phyloP scores from a whole-genome alignment of 2,329 filamentous ascomycete genomes.

The Cryphonectria radicalis region DNA sequence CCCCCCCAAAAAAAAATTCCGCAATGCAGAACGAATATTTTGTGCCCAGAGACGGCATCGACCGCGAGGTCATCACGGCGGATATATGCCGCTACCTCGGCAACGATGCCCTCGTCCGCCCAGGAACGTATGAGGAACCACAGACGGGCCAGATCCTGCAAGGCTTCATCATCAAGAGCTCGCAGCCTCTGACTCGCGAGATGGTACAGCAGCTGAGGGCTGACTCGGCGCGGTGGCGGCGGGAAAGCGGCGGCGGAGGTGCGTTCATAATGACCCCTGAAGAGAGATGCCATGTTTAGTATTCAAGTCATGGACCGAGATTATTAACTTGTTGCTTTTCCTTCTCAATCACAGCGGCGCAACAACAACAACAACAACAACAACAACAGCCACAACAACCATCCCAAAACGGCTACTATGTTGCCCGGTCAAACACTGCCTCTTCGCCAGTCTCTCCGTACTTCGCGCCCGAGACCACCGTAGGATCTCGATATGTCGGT shows the following conservation, averaged over 20 bases:
- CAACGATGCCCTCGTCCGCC: conserved; percentile 79
- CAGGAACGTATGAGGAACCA: conserved; percentile 63
- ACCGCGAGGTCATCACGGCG: conserved; percentile 81
- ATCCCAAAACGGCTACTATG: neutral
- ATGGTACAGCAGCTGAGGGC: neutral
- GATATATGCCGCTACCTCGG: conserved; percentile 85
- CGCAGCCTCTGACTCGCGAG: neutral
- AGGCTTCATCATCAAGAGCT: neutral
- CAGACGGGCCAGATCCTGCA: neutral
- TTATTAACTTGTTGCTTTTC: neutral
- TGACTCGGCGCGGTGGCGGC: neutral
- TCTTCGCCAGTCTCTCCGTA: neutral
- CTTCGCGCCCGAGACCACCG: no score
- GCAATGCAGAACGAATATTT: conserved; percentile 73
- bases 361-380: neutral
- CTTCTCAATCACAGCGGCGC: neutral
- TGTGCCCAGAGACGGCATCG: conserved; percentile 78
- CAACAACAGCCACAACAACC: neutral
- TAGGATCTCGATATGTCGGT: neutral
- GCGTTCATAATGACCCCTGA: neutral
- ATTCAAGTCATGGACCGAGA: no score
- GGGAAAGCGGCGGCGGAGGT: neutral
- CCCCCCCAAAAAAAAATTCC: no score
- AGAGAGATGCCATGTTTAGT: neutral
- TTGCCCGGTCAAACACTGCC: neutral